phyloP scores from a whole-genome alignment of 2,329 filamentous ascomycete genomes.

The Penicillium sp. region DNA sequence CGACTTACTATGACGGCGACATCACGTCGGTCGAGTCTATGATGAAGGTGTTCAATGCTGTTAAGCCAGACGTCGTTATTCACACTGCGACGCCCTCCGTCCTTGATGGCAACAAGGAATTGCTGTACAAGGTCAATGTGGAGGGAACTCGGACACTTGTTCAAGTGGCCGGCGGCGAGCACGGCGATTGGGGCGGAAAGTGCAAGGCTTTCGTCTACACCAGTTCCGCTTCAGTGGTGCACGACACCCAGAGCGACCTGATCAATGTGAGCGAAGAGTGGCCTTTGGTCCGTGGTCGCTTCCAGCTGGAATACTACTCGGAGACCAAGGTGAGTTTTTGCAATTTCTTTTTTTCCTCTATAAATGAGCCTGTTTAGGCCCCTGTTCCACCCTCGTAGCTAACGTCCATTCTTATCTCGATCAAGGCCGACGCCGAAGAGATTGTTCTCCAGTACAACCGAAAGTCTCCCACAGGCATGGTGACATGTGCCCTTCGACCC shows the following conservation, averaged over 20 bases:
- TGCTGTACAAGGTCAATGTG: constrained; percentile 79
- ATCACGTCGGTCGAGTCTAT: constrained; percentile 64
- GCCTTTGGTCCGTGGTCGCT: constrained; percentile 65
- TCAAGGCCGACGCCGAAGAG: constrained; percentile 69
- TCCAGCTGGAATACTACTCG: constrained; percentile 77
- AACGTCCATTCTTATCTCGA: constrained; percentile 15
- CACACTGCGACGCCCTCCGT: constrained; percentile 74
- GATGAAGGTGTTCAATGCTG: constrained; percentile 56
- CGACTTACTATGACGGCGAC: constrained; percentile 68
- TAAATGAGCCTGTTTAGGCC: too few relatives aligned
- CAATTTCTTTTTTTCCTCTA: too few relatives aligned
- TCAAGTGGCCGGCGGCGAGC: constrained; percentile 62
- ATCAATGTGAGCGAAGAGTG: constrained; percentile 79
- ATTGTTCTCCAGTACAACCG: constrained; percentile 73
- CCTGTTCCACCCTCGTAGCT: background rate
- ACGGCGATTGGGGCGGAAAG: constrained; percentile 55
- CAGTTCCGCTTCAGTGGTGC: constrained; percentile 78
- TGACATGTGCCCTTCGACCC: constrained; percentile 76
- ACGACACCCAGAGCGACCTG: constrained; percentile 73
- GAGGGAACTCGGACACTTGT: constrained; percentile 71
- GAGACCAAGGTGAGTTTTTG: constrained; percentile 80
- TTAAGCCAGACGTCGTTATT: constrained; percentile 75
- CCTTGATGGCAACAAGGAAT: constrained; percentile 48
- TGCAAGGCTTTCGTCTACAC: constrained; percentile 80
- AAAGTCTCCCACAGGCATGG: constrained; percentile 51